phyloP scores from a whole-genome alignment of 1,284 basidiomycete genomes.

The Pseudozyma pruni region DNA sequence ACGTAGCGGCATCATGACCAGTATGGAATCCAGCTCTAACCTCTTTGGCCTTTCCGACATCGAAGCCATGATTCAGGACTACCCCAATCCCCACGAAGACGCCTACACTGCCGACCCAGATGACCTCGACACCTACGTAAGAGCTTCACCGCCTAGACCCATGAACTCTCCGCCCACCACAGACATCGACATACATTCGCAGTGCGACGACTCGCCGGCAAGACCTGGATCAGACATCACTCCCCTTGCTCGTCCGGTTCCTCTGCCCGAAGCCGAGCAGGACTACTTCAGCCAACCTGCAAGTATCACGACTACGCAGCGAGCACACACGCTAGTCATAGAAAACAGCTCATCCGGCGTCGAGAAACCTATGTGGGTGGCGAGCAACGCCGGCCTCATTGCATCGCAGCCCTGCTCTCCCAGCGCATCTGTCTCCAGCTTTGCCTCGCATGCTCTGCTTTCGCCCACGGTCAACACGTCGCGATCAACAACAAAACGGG shows the following conservation, averaged over 20 bases:
- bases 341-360: background rate
- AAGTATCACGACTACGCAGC: background rate
- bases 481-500: slow-evolving; percentile 3
- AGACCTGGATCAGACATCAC: slow-evolving; percentile 25
- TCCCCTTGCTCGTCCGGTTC: slow-evolving; percentile 15
- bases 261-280: slow-evolving; percentile 1
- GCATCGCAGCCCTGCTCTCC: slow-evolving; percentile 41
- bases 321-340: background rate
- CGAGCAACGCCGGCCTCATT: slow-evolving; percentile 37
- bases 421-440: slow-evolving; percentile 35
- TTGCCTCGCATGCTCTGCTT: slow-evolving; percentile 23
- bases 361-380: slow-evolving; percentile 22
- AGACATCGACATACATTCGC: slow-evolving; percentile 29
- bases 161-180: slow-evolving; percentile 55
- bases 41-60: slow-evolving; percentile 34
- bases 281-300: slow-evolving; percentile 34
- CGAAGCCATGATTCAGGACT: slow-evolving; percentile 32
- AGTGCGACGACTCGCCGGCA: slow-evolving; percentile 18
- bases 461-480: slow-evolving; percentile 10
- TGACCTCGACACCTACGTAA: background rate
- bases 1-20: slow-evolving; percentile 47
- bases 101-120: slow-evolving; percentile 1
- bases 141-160: slow-evolving; percentile 4
- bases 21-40: slow-evolving; percentile 42
- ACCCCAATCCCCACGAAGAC: too few relatives aligned